Evolutionary conservation across 441 rosid species (phyloP).

Genomic region (Breynia disticha): DNA sequence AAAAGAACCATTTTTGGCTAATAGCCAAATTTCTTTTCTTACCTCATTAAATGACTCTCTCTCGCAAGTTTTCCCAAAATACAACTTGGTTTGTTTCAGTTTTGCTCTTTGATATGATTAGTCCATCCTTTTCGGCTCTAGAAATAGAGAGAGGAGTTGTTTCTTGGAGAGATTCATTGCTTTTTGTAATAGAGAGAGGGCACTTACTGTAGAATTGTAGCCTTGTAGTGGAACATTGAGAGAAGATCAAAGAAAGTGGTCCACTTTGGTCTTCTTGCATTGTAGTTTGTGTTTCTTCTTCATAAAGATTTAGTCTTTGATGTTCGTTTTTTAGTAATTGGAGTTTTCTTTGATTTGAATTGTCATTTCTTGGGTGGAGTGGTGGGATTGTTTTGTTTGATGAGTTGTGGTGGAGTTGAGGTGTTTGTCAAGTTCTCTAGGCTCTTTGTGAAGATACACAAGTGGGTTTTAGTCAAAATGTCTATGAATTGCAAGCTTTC

Average conservation of each 20-base stretch:
- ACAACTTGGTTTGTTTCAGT: constrained; percentile 35
- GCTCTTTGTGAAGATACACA: constrained; percentile 25
- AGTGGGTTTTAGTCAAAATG: constrained; percentile 43
- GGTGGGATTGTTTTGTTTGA: constrained; percentile 20
- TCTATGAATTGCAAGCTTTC: constrained; percentile 45
- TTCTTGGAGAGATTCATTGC: constrained; percentile 21
- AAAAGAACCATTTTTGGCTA: constrained; percentile 21
- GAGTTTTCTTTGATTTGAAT: constrained; percentile 5
- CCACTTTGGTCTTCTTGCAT: constrained; percentile 20
- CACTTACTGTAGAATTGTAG: constrained; percentile 16
- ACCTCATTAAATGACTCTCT: constrained; percentile 48
- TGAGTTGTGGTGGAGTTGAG: constrained; percentile 42
- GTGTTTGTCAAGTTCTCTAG: constrained; percentile 27
- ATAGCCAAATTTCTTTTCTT: constrained; percentile 25
- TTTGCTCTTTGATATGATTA: constrained; percentile 44
- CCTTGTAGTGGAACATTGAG: constrained; percentile 20
- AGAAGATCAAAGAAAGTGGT: constrained; percentile 20
- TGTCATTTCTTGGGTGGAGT: not conserved
- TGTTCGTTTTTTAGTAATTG: constrained; percentile 13
- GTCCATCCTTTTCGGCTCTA: constrained; percentile 21
- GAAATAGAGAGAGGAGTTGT: constrained; percentile 16
- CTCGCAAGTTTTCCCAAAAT: constrained; percentile 30
- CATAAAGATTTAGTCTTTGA: constrained; percentile 19
- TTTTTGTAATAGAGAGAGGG: constrained; percentile 13
- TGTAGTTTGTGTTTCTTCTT: constrained; percentile 13